Evolutionary conservation across 345 rosid species (phyloP), one percentile per base, ranked within the genome.

Genomic region (Luvunga scandens): DNA sequence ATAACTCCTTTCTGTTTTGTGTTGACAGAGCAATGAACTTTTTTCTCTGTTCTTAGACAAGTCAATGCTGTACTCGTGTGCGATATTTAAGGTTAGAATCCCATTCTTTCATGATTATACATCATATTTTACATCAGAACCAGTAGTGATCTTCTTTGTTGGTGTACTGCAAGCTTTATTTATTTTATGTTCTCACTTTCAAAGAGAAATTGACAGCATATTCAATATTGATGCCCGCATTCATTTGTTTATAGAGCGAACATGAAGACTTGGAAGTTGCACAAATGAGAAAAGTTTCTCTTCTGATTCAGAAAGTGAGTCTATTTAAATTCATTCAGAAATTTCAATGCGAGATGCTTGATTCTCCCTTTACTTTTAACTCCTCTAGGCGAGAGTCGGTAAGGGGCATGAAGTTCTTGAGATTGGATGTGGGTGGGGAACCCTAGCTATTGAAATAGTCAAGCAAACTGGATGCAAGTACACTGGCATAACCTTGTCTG

Each of bases 381-480:
- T 53, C 45, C 74, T 76, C 19, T 45, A 94, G 97, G 93, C 95
- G 13, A 86, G 91, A 81, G 83, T 95, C 71, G 78, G 73, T 55
- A 88, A 86, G 76, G 62, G 84, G 6, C 94, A 95, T 72, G 91
- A 91, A 81, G 84, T 95, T 79, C 92, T 95, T 5, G 99, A 95
- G 79, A 91, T 95, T 62, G 99, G 99, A 36, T 90, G 89, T 30
- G 99, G 99, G 28, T 95, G 99, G 99, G 99, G 99, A 79, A 83
- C 92, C 50, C 86, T 93, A n/a, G 99, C 97, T 48, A 87, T 95
- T 45, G 97, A 95, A 85, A 89, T 91, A 66, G 99, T 95, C 65
- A 88, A 81, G 86, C 86, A 83, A 87, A 95, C 97, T 22, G 95
- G 97, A 76, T 95, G 99, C 86, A 89, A 76, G 81, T 93, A 95